Evolutionary conservation across 352 stramenopile genomes (phyloP).

Genomic region (Pythium dissotocum): DNA sequence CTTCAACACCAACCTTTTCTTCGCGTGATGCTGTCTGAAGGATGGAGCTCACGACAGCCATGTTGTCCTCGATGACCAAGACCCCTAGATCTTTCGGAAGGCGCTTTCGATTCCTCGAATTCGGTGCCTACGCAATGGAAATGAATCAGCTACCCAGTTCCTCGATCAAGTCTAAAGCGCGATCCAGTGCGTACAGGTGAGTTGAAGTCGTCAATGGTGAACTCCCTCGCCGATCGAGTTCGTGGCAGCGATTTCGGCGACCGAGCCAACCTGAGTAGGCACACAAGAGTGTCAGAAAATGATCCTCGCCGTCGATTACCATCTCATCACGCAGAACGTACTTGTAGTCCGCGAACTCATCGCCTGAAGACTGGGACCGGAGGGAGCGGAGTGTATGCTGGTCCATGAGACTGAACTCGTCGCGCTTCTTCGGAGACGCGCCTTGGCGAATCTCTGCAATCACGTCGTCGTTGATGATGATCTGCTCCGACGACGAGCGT

Average conservation of each 20-base stretch:
- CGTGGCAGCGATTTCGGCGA: conserved; percentile 22
- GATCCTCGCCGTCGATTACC: background rate
- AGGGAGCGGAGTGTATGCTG: conserved; percentile 21
- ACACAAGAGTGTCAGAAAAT: background rate
- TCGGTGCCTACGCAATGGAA: conserved; percentile 2
- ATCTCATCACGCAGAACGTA: conserved; percentile 6
- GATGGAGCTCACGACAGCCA: conserved; percentile 74
- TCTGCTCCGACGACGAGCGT: conserved; percentile 38
- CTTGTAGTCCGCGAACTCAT: conserved; percentile 29
- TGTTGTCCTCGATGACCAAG: conserved; percentile 68
- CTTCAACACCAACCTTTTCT: conserved; percentile 48
- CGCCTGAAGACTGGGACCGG: conserved; percentile 26
- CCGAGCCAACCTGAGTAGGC: conserved; percentile 9
- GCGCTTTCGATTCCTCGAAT: conserved; percentile 11
- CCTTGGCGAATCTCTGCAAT: conserved; percentile 65
- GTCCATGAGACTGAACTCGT: conserved; percentile 30
- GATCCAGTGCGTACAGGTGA: conserved; percentile 9
- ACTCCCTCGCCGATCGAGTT: conserved; percentile 22
- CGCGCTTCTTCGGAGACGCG: conserved; percentile 17
- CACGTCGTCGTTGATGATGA: conserved; percentile 74
- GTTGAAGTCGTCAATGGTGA: conserved; percentile 25
- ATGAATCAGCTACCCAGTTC: background rate
- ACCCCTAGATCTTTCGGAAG: conserved; percentile 45
- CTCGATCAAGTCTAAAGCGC: too few species aligned
- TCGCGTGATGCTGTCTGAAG: conserved; percentile 70